A percentile compares a stretch with the other conserved stretches of the same genome.
These are phyloP conservation scores for Syzygium aromaticum DNA, from an alignment of 345 rosid genomes.

Conservation along the genomic window DNA sequence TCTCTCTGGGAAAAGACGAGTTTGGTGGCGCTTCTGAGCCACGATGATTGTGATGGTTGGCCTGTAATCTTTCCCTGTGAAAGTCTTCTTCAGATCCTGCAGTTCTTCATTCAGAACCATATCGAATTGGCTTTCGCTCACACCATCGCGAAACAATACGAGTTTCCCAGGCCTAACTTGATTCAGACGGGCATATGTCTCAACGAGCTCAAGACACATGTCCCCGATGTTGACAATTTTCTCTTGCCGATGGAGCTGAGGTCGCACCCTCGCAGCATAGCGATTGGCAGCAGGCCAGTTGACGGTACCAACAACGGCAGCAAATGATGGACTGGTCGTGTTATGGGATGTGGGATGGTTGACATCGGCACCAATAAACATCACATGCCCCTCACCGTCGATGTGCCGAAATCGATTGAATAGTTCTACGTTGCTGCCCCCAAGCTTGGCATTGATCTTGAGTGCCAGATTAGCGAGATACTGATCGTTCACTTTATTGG, in stretches of 20 bases:
- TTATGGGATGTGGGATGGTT: slow-evolving; percentile 66
- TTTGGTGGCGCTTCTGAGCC: slow-evolving; percentile 84
- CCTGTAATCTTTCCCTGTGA: slow-evolving; percentile 19
- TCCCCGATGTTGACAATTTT: slow-evolving; percentile 54
- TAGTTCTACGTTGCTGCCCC: slow-evolving; percentile 90
- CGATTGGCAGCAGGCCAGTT: slow-evolving; percentile 90
- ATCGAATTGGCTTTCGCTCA: slow-evolving; percentile 82
- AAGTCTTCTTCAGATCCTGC: slow-evolving; percentile 39
- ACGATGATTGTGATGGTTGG: slow-evolving; percentile 69
- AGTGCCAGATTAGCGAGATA: slow-evolving; percentile 74
- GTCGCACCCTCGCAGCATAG: slow-evolving; percentile 67
- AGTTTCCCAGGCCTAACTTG: slow-evolving; percentile 45
- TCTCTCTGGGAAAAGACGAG: slow-evolving; percentile 60
- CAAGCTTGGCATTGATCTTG: slow-evolving; percentile 94
- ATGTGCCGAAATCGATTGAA: slow-evolving; percentile 40
- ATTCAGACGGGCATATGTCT: slow-evolving; percentile 30
- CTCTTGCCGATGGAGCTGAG: slow-evolving; percentile 58
- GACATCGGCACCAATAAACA: slow-evolving; percentile 91
- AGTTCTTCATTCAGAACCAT: slow-evolving; percentile 85
- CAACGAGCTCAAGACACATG: slow-evolving; percentile 61
- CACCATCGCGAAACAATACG: slow-evolving; percentile 86
- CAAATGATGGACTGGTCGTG: slow-evolving; percentile 66
- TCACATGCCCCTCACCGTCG: slow-evolving; percentile 33
- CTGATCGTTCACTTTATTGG: slow-evolving; percentile 44
- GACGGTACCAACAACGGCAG: slow-evolving; percentile 75